Base-by-base conservation (phyloP, 2,329 filamentous ascomycete genomes). In the Aurifilum marmelostoma region DNA sequence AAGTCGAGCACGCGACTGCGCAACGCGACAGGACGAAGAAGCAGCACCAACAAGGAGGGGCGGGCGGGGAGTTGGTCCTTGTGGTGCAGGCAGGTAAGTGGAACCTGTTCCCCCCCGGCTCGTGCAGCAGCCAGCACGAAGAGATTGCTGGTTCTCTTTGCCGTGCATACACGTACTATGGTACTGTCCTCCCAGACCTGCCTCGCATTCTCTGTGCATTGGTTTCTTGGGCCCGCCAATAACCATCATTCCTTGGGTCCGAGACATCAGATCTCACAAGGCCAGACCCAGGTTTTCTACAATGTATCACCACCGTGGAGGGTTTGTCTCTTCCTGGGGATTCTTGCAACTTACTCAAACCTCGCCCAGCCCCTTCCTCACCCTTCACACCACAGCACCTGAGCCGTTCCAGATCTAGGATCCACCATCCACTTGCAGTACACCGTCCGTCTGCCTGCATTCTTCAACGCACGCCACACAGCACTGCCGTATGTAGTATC, bases 201-300 rank as follows among this genome's bases (percentile, higher is more conserved):
- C 52, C 34, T 61, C 52, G 41, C 63, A 60, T 60, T 64, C 39
- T 59, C 47, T 37, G 59, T 59, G n/a, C 59, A 52, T 52, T 39
- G 16, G 50, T 16, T 27, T 24, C 39, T 27, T 50, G 39, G 64
- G 41, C 39, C 67, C 27, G 43, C 43, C 50, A 14, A 24, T 43
- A 41, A 59, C 60, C 52, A 62, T 67, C 12, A 41, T 67, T 29
- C 56, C 65, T 62, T 39, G 50, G n/a, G 32, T 37, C 52, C n/a
- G 29, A 65, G 32, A 54, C 63, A 67, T 27, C 27, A 63, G 59
- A 63, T 66, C 59, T 58, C 34, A 34, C 8, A 41, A 21, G 62
- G 58, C 63, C 32, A 54, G 37, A 27, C 27, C 12, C 43, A 47
- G 39, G n/a, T 34, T 24, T 8, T 47, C 43, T 54, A 12, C 32